These are phyloP conservation scores for Lichtheimia ramosa DNA, from an alignment of 371 early-diverging fungal genomes.

Conservation along the genomic window DNA sequence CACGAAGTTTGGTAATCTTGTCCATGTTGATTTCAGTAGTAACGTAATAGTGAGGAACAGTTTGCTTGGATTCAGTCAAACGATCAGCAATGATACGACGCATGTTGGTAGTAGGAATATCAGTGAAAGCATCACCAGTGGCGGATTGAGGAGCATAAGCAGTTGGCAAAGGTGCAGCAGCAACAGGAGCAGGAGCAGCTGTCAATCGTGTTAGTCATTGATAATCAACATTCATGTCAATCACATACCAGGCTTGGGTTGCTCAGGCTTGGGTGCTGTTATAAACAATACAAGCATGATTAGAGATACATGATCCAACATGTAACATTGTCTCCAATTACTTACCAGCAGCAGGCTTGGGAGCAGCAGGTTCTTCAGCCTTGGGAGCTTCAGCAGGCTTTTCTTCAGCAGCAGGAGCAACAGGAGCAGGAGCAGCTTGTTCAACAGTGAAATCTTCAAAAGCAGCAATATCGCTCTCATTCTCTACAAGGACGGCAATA, in stretches of 20 bases:
- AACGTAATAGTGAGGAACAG: conserved; percentile 95
- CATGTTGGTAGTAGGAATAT: conserved; percentile 89
- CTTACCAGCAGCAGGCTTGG: conserved; percentile 47
- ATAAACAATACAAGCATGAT: no score
- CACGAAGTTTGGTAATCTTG: conserved; percentile 82
- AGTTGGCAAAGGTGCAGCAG: conserved; percentile 37
- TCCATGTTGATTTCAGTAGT: conserved; percentile 89
- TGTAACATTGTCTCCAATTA: neutral
- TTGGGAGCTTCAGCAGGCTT: conserved; percentile 30
- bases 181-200: conserved; percentile 28
- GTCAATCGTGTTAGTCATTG: conserved; percentile 9
- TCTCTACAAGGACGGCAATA: conserved; percentile 90
- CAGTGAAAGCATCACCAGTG: conserved; percentile 65
- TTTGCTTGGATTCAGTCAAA: conserved; percentile 84
- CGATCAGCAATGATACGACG: conserved; percentile 90
- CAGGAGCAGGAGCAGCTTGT: conserved; percentile 47
- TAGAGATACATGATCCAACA: no score
- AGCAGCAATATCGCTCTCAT: conserved; percentile 81
- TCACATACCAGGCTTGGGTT: no score
- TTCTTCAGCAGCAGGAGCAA: conserved; percentile 31
- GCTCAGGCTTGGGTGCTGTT: no score
- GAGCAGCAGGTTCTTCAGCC: conserved; percentile 37
- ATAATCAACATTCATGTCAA: no score
- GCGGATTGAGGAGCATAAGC: conserved; percentile 56
- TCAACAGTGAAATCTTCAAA: conserved; percentile 79